A percentile compares a stretch with the other conserved stretches of the same genome.
These are phyloP conservation scores for Amphibolis antarctica DNA, from an alignment of 106 monocot genomes.

Conservation along the genomic window DNA sequence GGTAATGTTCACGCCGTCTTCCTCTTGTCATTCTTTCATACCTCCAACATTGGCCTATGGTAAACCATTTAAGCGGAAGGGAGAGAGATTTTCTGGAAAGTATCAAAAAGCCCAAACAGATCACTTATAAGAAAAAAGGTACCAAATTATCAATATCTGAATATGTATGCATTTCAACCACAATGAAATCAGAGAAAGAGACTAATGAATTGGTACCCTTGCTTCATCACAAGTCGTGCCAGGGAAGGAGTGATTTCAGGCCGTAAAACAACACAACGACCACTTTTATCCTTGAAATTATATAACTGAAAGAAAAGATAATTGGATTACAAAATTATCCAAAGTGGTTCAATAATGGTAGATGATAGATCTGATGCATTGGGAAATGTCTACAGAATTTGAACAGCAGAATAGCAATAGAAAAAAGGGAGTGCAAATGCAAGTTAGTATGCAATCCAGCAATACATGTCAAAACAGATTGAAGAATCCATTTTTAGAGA, in stretches of 20 bases:
- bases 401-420: no score
- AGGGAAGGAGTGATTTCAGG: slow-evolving; percentile 98
- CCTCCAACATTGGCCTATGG: slow-evolving; percentile 98
- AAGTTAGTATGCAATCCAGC: no score
- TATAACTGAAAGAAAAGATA: slow-evolving; percentile 42
- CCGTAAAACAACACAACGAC: slow-evolving; percentile 91
- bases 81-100: slow-evolving; percentile 80
- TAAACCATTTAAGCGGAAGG: slow-evolving; percentile 97
- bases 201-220: slow-evolving; percentile 43
- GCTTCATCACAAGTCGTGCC: slow-evolving; percentile 94
- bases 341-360: no score
- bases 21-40: slow-evolving; percentile 99
- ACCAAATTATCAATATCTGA: not conserved
- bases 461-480: no score
- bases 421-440: no score
- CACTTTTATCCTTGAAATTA: slow-evolving; percentile 98
- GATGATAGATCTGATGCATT: no score
- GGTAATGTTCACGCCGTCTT: slow-evolving; percentile 93
- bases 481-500: no score
- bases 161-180: not conserved
- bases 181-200: not conserved
- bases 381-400: no score
- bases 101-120: not conserved
- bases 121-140: not conserved
- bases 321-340: no score